Base-by-base conservation (phyloP, 805 yeast genomes). In the Ogataea kodamae region DNA sequence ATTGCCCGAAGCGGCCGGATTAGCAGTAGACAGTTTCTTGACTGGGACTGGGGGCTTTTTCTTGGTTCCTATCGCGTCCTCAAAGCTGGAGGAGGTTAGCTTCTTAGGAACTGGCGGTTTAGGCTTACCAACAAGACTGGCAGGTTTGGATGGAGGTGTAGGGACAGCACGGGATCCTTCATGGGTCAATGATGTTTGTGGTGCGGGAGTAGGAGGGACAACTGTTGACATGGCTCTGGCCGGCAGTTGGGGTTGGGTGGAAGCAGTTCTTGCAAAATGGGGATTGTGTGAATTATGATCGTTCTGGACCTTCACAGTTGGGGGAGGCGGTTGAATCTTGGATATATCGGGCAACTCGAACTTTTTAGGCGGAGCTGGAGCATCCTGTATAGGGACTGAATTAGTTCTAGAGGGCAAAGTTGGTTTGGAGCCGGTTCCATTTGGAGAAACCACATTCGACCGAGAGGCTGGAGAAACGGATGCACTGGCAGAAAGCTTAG, bases 291-390 rank as follows among this genome's bases (percentile, higher is more conserved):
- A 22, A 15, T 46, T 14, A 5, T 25, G 35, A 9, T 35, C 22
- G 3, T 28, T 6, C n/a, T 18, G 17, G 11, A 22, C 8, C 18
- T 40, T 40, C 5, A 51, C 45, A 4, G 42, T 37, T 8, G 53
- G 46, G 2, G 56, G 59, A 7, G 62, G 59, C 10, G 61, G 56
- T 26, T 49, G 53, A 25, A 53, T 43, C 21, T 48, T 46, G 2
- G 57, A 44, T 10, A 48, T 47, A 25, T 56, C 58, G 16, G 50
- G 48, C 20, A 55, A 15, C 18, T 43, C 40, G 22, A 50, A 56
- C 10, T 40, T 40, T 25, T 46, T 49, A 7, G 46, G 45, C 4
- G 40, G 42, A 15, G 30, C 38, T 8, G 36, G 11, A 3, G 25
- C 35, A 7, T 19, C 27, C 16, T 30, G 35, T 9, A 35, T 13